A percentile compares a stretch with the other conserved stretches of the same genome.
These are phyloP conservation scores for Ceratocystis eucalypticola DNA, from an alignment of 2,329 filamentous ascomycete genomes.

Conservation along the genomic window DNA sequence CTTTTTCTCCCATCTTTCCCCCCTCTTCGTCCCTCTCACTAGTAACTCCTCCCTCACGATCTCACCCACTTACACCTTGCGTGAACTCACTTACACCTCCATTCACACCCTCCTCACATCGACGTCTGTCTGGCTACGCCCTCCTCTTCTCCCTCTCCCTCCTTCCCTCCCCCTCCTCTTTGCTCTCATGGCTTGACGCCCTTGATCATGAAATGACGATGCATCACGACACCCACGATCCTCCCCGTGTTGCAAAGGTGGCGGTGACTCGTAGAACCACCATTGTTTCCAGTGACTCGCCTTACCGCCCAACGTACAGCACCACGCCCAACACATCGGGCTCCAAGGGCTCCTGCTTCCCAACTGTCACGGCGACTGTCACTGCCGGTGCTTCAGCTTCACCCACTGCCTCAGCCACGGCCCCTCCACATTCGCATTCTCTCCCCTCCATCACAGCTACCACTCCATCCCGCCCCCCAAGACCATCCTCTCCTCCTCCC, in stretches of 20 bases:
- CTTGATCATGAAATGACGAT: constrained; percentile 13
- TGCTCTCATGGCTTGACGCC: constrained; percentile 8
- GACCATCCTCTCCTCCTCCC: constrained; percentile 1
- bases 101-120: background rate
- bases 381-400: background rate
- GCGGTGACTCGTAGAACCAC: constrained; percentile 13
- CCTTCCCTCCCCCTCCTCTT: background rate
- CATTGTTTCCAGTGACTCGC: constrained; percentile 11
- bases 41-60: background rate
- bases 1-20: background rate
- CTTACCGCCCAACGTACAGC: constrained; percentile 13
- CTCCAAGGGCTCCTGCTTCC: constrained; percentile 2
- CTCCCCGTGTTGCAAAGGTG: constrained; percentile 8
- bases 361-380: background rate
- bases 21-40: background rate
- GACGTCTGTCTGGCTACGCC: background rate
- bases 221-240: constrained; percentile 10
- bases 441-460: background rate
- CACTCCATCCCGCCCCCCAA: background rate
- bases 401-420: background rate
- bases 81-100: background rate
- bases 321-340: constrained; percentile 14
- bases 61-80: background rate
- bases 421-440: background rate
- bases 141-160: background rate